phyloP scores from a whole-genome alignment of 495 filamentous ascomycete species.

The Penicillium silybi region DNA sequence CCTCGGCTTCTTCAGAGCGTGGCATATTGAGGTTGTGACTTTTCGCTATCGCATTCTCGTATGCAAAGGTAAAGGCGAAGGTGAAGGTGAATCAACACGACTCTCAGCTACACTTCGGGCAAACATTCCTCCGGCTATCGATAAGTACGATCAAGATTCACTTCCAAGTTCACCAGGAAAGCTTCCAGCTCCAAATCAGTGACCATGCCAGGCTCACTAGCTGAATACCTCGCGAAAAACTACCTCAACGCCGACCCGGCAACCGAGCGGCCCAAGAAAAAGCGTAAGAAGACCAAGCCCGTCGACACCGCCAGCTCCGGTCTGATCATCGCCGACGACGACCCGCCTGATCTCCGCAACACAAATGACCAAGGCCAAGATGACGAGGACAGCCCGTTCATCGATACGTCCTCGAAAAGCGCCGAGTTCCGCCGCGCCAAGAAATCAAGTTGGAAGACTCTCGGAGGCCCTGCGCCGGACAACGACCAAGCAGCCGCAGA shows the following conservation, averaged over 20 bases:
- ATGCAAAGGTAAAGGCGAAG: background rate
- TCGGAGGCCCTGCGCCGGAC: constrained; percentile 45
- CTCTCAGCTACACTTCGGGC: constrained; percentile 17
- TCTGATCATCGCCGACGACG: constrained; percentile 89
- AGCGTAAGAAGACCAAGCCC: constrained; percentile 81
- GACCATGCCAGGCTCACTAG: constrained; percentile 50
- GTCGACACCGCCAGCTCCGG: constrained; percentile 51
- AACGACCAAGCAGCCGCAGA: constrained; percentile 67
- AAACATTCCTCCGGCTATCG: constrained; percentile 23
- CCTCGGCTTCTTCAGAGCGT: constrained; percentile 76
- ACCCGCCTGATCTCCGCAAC: constrained; percentile 67
- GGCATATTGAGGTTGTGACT: constrained; percentile 47
- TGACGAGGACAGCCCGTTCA: constrained; percentile 37
- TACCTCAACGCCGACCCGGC: constrained; percentile 76
- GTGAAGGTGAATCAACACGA: background rate
- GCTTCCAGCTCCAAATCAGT: background rate
- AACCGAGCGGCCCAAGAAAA: constrained; percentile 61
- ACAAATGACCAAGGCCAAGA: constrained; percentile 38
- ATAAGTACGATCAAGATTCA: constrained; percentile 15
- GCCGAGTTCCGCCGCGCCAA: constrained; percentile 76
- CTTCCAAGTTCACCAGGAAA: background rate
- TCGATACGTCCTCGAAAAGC: constrained; percentile 47
- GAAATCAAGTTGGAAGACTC: constrained; percentile 71
- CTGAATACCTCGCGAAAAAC: constrained; percentile 88
- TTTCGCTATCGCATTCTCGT: background rate